Conservation (phyloP, 75 land plant genomes). For the Pinus taeda region DNA sequence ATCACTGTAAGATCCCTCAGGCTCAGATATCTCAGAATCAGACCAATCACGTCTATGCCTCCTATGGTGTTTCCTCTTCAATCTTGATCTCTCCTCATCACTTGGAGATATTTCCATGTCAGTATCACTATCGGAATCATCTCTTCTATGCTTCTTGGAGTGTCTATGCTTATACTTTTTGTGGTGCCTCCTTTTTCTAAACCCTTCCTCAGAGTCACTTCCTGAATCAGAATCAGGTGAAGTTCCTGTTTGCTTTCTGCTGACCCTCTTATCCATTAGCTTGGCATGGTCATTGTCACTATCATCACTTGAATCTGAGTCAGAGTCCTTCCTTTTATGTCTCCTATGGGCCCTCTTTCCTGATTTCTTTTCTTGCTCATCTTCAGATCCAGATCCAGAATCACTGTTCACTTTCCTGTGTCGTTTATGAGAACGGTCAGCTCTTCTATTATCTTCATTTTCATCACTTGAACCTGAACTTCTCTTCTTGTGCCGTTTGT, state of each 20-base stretch:
- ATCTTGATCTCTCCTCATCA: slow-evolving; percentile 13
- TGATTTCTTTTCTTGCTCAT: slow-evolving; percentile 1
- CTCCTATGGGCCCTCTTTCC: slow-evolving; percentile 22
- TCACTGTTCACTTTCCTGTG: slow-evolving; percentile 6
- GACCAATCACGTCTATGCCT: slow-evolving; percentile 9
- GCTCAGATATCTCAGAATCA: slow-evolving; percentile 11
- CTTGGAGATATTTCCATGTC: slow-evolving; percentile 16
- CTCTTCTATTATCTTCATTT: background rate
- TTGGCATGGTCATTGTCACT: slow-evolving; percentile 20
- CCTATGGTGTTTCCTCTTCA: slow-evolving; percentile 13
- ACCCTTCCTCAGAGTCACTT: slow-evolving; percentile 32
- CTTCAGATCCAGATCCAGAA: slow-evolving; percentile 13
- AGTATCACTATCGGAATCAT: slow-evolving; percentile 5
- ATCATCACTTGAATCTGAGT: slow-evolving; percentile 25
- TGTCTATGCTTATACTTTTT: background rate
- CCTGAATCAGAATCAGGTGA: slow-evolving; percentile 17
- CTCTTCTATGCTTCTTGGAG: slow-evolving; percentile 11
- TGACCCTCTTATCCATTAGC: background rate
- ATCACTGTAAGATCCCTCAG: slow-evolving; percentile 15
- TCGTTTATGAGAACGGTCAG: slow-evolving; percentile 5
- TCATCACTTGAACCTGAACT: slow-evolving; percentile 16
- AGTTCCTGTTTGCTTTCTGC: background rate
- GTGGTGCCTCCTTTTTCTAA: slow-evolving; percentile 30
- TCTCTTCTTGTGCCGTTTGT: slow-evolving; percentile 1
- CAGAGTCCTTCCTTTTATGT: slow-evolving; percentile 26